These are phyloP conservation scores for Microstroma glucosiphilum DNA, from an alignment of 1,284 basidiomycete genomes.

Conservation along the genomic window DNA sequence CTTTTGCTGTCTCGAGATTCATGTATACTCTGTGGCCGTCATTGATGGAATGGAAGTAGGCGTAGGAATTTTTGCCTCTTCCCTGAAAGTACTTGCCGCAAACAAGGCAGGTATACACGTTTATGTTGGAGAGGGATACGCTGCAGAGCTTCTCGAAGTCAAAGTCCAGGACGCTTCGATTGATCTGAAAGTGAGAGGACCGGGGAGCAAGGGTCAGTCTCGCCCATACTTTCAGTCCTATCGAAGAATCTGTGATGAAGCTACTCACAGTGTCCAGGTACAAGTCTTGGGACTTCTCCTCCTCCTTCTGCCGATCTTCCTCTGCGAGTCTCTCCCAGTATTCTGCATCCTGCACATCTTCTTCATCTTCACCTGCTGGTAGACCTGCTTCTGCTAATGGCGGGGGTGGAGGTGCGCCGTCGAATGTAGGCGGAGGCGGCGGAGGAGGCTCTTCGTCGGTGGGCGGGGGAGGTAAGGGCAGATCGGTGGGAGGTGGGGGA, in stretches of 20 bases:
- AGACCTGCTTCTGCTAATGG: not conserved
- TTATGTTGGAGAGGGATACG: constrained; percentile 89
- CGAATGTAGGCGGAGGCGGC: not conserved
- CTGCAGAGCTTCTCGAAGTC: constrained; percentile 99
- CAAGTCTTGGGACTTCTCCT: constrained; percentile 66
- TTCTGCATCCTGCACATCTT: constrained; percentile 6
- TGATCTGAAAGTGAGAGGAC: constrained; percentile 27
- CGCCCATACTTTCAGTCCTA: not conserved
- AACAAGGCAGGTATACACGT: constrained; percentile 94
- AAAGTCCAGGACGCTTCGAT: constrained; percentile 69
- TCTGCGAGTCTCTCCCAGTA: constrained; percentile 41
- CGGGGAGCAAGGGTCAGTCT: not conserved
- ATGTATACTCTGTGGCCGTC: constrained; percentile 98
- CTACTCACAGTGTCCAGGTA: constrained; percentile 84
- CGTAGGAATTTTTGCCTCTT: constrained; percentile 82
- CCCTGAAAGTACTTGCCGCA: constrained; percentile 99
- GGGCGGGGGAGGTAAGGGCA: not conserved
- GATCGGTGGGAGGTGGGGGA: not conserved
- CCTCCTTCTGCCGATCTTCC: constrained; percentile 32
- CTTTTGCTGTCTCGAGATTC: constrained; percentile 85
- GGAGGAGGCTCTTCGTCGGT: not conserved
- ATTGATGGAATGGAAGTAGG: constrained; percentile 93
- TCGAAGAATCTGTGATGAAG: not conserved
- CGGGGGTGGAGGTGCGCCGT: not conserved
- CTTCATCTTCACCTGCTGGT: not conserved